A percentile compares a stretch with the other conserved stretches of the same genome.
Conservation (phyloP, 2,329 filamentous ascomycete species). For the Sporothrix pseudoabietina region DNA sequence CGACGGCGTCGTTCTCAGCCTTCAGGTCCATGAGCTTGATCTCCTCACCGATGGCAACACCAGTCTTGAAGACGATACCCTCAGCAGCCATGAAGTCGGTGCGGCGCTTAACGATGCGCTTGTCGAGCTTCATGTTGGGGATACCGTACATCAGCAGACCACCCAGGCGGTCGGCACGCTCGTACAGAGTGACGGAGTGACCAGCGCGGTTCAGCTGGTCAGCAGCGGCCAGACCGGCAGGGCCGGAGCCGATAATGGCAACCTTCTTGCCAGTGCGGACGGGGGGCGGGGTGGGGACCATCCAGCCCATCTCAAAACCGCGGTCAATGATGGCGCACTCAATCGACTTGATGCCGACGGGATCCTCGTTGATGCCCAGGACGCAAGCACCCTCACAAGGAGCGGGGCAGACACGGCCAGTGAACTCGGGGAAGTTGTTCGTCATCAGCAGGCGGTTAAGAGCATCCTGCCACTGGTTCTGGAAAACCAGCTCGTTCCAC, state of each 20-base stretch:
- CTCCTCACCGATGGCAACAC: slow-evolving; percentile 75
- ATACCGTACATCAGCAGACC: slow-evolving; percentile 98
- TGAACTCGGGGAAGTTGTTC: slow-evolving; percentile 98
- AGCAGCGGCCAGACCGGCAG: slow-evolving; percentile 83
- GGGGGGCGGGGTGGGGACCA: slow-evolving; percentile 78
- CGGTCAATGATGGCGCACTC: slow-evolving; percentile 98
- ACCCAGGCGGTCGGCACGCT: slow-evolving; percentile 86
- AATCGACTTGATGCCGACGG: slow-evolving; percentile 97
- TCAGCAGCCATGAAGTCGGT: slow-evolving; percentile 93
- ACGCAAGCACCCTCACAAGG: slow-evolving; percentile 97
- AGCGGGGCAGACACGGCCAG: slow-evolving; percentile 92
- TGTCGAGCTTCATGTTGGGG: slow-evolving; percentile 99
- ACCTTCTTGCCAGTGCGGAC: slow-evolving; percentile 84
- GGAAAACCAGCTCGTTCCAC: slow-evolving; percentile 82
- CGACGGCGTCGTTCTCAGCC: slow-evolving; percentile 74
- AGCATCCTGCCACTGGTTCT: slow-evolving; percentile 84
- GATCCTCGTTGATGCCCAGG: slow-evolving; percentile 93
- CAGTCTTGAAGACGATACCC: slow-evolving; percentile 79
- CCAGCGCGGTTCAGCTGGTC: slow-evolving; percentile 95
- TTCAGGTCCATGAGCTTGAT: slow-evolving; percentile 72
- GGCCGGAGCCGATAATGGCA: slow-evolving; percentile 88
- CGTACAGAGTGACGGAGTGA: slow-evolving; percentile 85
- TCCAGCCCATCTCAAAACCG: slow-evolving; percentile 98
- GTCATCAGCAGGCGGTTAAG: slow-evolving; percentile 91
- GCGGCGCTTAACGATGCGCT: slow-evolving; percentile 92